Evolutionary conservation across 2,329 filamentous ascomycete species (phyloP), one percentile per base, ranked within the genome.

Genomic region (Epichloe sibirici): DNA sequence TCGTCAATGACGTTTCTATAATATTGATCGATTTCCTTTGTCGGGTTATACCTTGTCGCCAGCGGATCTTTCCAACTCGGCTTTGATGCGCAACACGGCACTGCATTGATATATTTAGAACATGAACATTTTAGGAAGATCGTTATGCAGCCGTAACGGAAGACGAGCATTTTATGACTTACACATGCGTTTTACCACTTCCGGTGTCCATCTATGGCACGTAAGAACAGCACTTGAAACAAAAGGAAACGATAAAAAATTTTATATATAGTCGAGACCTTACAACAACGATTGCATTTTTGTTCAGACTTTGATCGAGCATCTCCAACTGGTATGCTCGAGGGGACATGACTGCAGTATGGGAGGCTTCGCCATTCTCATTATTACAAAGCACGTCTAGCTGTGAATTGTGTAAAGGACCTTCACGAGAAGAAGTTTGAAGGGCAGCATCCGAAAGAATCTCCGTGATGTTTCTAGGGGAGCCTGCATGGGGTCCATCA

Each of bases 161-260:
- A 40, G 23, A 11, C 11, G 34, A 6, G 37, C 3, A n/a, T 12
- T 31, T 48, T 8, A 7, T 46, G 15, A 67, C 76, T 68, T 75
- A 88, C 85, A 90, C 78, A 57, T 85, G 82, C 3, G 86, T 90
- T 65, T 90, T 90, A 2, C 86, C 86, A 57, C 79, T 88, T 1
- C 86, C 86, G 0, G 86, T 90, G 56, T 87, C 85, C 86, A 90
- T 90, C 84, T 86, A 55, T n/a, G 11, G 4, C 25, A 43, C n/a
- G 25, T 40, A 15, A 52, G 39, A 15, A 49, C 8, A 28, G 28
- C 25, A 13, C 5, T 35, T 17, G 13, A 2, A 38, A 8, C 11
- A 12, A 31, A 21, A 21, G 13, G 1, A 43, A 11, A 43, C 8
- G 23, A 23, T n/a, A 8, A 23, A 43, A 13, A 13, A 3, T 43